phyloP scores from a whole-genome alignment of 805 yeast genomes.

The Suhomyces sp. region DNA sequence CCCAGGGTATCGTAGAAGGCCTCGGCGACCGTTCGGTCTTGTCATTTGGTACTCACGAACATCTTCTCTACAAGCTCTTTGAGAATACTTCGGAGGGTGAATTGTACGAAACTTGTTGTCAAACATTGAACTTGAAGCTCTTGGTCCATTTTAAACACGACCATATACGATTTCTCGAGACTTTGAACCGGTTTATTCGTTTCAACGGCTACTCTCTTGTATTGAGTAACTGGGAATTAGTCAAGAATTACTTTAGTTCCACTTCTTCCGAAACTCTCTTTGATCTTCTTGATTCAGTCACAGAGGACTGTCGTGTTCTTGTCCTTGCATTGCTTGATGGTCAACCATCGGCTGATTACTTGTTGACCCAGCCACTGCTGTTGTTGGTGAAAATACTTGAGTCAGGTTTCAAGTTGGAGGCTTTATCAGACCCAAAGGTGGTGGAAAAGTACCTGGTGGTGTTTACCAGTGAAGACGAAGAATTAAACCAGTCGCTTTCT shows the following conservation, averaged over 20 bases:
- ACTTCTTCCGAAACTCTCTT: background rate
- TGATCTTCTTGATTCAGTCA: background rate
- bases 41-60: slow-evolving; percentile 24
- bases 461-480: slow-evolving; percentile 1
- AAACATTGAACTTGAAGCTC: slow-evolving; percentile 49
- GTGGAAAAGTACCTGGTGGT: background rate
- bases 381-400: slow-evolving; percentile 12
- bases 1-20: slow-evolving; percentile 58
- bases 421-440: background rate
- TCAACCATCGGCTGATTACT: background rate
- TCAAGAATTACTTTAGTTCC: slow-evolving; percentile 14
- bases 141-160: slow-evolving; percentile 37
- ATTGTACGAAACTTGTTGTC: slow-evolving; percentile 48
- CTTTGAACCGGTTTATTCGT: slow-evolving; percentile 35
- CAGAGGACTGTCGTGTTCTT: slow-evolving; percentile 4
- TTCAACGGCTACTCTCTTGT: slow-evolving; percentile 36
- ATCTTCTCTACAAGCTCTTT: slow-evolving; percentile 24
- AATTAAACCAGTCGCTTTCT: slow-evolving; percentile 19
- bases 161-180: slow-evolving; percentile 17
- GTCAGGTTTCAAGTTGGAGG: slow-evolving; percentile 7
- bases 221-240: slow-evolving; percentile 10
- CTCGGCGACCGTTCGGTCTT: slow-evolving; percentile 30
- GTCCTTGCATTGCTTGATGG: slow-evolving; percentile 3
- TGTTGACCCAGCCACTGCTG: background rate
- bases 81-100: slow-evolving; percentile 47